Base-by-base conservation (phyloP, 306 rosid species). In the Castanea crenata region DNA sequence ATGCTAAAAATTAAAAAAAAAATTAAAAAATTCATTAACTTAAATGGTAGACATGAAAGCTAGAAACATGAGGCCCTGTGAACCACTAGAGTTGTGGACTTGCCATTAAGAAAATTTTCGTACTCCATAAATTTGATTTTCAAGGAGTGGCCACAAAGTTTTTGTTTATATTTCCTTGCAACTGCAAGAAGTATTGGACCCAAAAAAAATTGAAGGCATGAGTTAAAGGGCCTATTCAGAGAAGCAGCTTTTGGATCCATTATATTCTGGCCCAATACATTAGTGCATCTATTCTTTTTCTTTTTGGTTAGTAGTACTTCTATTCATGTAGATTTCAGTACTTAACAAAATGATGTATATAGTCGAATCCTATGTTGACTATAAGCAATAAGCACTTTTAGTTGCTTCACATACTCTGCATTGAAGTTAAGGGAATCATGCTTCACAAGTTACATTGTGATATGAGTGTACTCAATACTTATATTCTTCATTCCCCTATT, bases 401-500 rank as follows among this genome's bases (percentile, higher is more conserved):
- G 16, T 69, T n/a, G 62, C 34, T 61, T 74, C 68, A 67, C 38
- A 62, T 46, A 32, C 23, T 67, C 76, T 34, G 65, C 41, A 15
- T 35, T 61, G 77, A 15, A 75, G 67, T 29, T 69, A 71, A 57
- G 73, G 70, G 79, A 73, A 78, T 73, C 69, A 82, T 78, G 82
- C 54, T 19, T 73, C 27, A 73, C 9, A 11, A 12, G 87, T 14
- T 72, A 76, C 79, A 56, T 71, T 63, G 80, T 54, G 79, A 44
- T 44, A 83, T 76, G 78, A 84, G 78, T 75, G 78, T 77, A 49
- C 54, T 54, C 81, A 70, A 32, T 62, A 32, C 20, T 54, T 78
- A 75, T 79, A 74, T 55, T 73, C 54, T 79, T 74, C 20, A 56
- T 69, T 35, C 54, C 34, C 62, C 68, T 20, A 52, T 12, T 11